These are phyloP conservation scores for Candida endomychidarum DNA, from an alignment of 805 yeast species.

Conservation along the genomic window DNA sequence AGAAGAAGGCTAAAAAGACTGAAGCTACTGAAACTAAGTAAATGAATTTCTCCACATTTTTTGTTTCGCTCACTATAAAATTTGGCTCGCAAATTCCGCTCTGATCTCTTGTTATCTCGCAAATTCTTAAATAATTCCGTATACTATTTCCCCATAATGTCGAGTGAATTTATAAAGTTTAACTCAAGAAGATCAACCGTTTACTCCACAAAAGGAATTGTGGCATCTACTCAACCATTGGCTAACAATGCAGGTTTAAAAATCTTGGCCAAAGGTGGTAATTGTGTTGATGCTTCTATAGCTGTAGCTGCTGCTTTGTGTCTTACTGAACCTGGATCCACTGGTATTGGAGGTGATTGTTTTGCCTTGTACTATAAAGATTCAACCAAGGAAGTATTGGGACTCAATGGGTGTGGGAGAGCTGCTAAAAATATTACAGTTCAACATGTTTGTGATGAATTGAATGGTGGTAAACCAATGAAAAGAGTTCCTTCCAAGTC, in stretches of 20 bases:
- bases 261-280: conserved; percentile 70
- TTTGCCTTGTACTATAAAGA: conserved; percentile 61
- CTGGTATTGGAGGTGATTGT: conserved; percentile 70
- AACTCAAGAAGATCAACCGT: conserved; percentile 71
- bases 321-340: conserved; percentile 57
- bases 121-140: no score
- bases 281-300: conserved; percentile 64
- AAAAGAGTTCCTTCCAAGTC: conserved; percentile 53
- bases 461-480: conserved; percentile 38
- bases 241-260: conserved; percentile 74
- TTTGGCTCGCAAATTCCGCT: no score
- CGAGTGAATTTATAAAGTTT: conserved; percentile 28
- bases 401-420: conserved; percentile 76
- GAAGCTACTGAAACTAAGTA: no score
- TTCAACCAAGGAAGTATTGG: conserved; percentile 51
- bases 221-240: conserved; percentile 72
- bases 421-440: conserved; percentile 53
- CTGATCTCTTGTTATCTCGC: no score
- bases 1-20: conserved; percentile 23
- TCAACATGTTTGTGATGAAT: conserved; percentile 46
- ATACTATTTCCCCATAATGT: conserved; percentile 13
- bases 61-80: no score
- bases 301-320: conserved; percentile 58
- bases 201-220: conserved; percentile 70
- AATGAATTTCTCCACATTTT: no score